Evolutionary conservation across 1,284 basidiomycete genomes (phyloP).

Genomic region (Ceratobasidium sp.): DNA sequence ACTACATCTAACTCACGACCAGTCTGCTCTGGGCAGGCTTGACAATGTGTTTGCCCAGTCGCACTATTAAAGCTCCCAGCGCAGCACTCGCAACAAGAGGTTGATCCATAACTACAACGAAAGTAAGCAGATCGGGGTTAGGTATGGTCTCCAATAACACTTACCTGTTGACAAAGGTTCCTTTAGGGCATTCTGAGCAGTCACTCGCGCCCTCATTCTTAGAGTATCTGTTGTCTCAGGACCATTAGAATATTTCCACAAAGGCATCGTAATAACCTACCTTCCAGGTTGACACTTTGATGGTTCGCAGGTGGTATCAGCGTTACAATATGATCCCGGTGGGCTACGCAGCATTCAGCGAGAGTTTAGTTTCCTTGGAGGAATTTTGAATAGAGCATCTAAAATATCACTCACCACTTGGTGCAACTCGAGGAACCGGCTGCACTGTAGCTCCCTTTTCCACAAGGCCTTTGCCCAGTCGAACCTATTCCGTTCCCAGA

Average conservation of each 20-base stretch:
- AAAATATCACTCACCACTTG: background rate
- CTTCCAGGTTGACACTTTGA: slow-evolving; percentile 21
- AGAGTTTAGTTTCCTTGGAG: background rate
- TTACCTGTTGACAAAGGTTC: slow-evolving; percentile 19
- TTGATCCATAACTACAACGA: slow-evolving; percentile 4
- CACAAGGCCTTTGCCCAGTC: background rate
- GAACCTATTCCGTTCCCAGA: background rate
- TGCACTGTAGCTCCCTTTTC: slow-evolving; percentile 11
- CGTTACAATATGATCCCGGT: slow-evolving; percentile 16
- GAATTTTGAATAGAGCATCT: background rate
- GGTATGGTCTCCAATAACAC: background rate
- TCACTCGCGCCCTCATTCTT: slow-evolving; percentile 1
- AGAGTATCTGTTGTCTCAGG: background rate
- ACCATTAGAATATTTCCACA: background rate
- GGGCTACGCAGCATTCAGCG: background rate
- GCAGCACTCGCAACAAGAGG: slow-evolving; percentile 26
- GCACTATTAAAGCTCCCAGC: slow-evolving; percentile 24
- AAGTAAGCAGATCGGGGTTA: background rate
- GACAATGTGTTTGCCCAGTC: slow-evolving; percentile 22
- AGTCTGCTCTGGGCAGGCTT: slow-evolving; percentile 10
- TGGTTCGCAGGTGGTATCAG: slow-evolving; percentile 20
- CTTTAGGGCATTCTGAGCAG: slow-evolving; percentile 13
- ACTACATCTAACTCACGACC: slow-evolving; percentile 1
- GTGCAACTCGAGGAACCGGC: slow-evolving; percentile 16
- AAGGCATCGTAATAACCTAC: background rate